Conservation (phyloP, 371 early-diverging fungal species). For the Funneliformis caledonium region DNA sequence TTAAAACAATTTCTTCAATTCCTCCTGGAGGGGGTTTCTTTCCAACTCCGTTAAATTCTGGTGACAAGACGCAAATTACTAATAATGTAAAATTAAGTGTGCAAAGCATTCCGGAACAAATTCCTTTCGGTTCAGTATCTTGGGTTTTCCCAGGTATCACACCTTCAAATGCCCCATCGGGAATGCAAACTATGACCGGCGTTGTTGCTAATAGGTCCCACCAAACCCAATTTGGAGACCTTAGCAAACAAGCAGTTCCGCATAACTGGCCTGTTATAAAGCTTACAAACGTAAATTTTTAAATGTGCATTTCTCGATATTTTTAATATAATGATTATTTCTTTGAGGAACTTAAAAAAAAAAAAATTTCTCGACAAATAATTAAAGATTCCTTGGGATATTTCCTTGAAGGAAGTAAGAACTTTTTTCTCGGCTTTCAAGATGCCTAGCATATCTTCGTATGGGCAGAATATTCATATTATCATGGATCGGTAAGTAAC, state of each 20-base stretch:
- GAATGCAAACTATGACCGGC: not conserved
- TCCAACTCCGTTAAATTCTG: not conserved
- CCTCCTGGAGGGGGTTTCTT: not conserved
- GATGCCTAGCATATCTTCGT: slow-evolving; percentile 48
- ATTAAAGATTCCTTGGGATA: slow-evolving; percentile 59
- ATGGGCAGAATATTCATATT: slow-evolving; percentile 60
- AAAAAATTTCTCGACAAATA: not conserved
- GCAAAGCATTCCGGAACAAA: not conserved
- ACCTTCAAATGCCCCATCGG: not conserved
- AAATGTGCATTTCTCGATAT: not conserved
- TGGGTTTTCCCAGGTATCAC: slow-evolving; percentile 25
- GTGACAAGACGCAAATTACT: not conserved
- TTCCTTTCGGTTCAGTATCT: slow-evolving; percentile 11
- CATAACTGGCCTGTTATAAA: slow-evolving; percentile 38
- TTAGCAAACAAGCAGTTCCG: slow-evolving; percentile 26
- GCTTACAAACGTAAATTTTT: slow-evolving; percentile 33
- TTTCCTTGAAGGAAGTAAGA: slow-evolving; percentile 59
- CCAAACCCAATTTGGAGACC: slow-evolving; percentile 25
- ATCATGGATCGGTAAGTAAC: slow-evolving; percentile 21
- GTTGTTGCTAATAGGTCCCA: not conserved
- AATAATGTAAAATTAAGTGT: slow-evolving; percentile 2
- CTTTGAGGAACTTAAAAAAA: not conserved
- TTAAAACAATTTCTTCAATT: slow-evolving; percentile 11
- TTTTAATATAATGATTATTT: not conserved
- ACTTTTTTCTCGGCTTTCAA: slow-evolving; percentile 53